Evolutionary conservation across 495 filamentous ascomycete species (phyloP).

Genomic region (Clavariopsis aquatica): DNA sequence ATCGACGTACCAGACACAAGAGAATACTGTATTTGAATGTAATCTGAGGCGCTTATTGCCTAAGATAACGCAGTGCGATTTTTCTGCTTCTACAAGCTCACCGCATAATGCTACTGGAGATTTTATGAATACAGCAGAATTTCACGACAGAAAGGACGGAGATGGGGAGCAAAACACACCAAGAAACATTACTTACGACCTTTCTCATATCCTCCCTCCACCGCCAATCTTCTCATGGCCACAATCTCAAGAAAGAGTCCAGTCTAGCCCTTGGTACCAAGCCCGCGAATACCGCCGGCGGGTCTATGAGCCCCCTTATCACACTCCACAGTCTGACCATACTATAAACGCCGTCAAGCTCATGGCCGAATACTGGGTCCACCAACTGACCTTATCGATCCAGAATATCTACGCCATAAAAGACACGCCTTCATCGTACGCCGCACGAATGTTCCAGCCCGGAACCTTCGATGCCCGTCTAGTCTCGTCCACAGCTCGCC

Average conservation of each 20-base stretch:
- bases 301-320: conserved; percentile 7
- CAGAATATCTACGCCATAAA: conserved; percentile 3
- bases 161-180: background rate
- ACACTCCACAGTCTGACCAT: background rate
- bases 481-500: conserved; percentile 3
- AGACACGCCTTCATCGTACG: conserved; percentile 6
- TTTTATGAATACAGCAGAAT: background rate
- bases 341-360: conserved; percentile 7
- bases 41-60: background rate
- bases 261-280: conserved; percentile 7
- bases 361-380: conserved; percentile 16
- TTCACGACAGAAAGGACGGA: background rate
- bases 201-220: background rate
- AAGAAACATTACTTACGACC: background rate
- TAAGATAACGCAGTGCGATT: background rate
- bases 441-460: conserved; percentile 6
- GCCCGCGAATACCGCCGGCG: conserved; percentile 9
- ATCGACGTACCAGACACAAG: background rate
- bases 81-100: background rate
- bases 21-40: background rate
- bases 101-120: background rate
- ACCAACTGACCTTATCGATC: conserved; percentile 5
- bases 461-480: background rate
- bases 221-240: no score
- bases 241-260: no score